A percentile compares a stretch with the other conserved stretches of the same genome.
phyloP scores from a whole-genome alignment of 1,284 basidiomycete species.

The Anthracocystis walkeri region DNA sequence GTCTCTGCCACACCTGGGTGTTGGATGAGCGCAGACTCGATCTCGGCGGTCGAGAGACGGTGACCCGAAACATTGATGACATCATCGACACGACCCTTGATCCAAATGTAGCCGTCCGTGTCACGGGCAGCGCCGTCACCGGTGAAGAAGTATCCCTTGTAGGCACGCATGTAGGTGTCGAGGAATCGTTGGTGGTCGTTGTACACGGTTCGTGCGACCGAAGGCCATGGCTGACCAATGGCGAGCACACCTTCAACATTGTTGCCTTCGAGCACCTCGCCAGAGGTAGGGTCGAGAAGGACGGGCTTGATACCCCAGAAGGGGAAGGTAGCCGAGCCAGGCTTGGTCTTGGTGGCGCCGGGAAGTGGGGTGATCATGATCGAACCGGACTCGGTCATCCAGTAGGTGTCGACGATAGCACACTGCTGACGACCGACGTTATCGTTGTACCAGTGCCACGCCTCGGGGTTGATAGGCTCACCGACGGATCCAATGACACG shows the following conservation, averaged over 20 bases:
- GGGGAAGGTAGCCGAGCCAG: constrained; percentile 93
- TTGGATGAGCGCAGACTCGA: constrained; percentile 92
- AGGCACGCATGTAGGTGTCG: constrained; percentile 89
- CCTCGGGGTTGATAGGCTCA: constrained; percentile 99
- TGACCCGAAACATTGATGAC: constrained; percentile 81
- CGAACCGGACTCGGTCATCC: constrained; percentile 95
- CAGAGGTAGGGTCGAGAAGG: constrained; percentile 85
- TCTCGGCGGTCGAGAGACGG: constrained; percentile 95
- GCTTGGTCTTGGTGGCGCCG: constrained; percentile 93
- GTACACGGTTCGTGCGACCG: constrained; percentile 93
- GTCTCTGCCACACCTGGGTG: constrained; percentile 96
- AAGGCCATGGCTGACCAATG: constrained; percentile 90
- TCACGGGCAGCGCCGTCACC: constrained; percentile 96
- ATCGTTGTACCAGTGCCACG: constrained; percentile 99
- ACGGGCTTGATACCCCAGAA: constrained; percentile 95
- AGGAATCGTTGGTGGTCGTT: constrained; percentile 90
- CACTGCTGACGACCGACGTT: constrained; percentile 89
- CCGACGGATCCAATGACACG: constrained; percentile 93
- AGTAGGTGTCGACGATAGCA: constrained; percentile 84
- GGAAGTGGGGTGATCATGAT: constrained; percentile 96
- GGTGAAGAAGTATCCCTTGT: constrained; percentile 84
- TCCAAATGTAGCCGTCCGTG: constrained; percentile 88
- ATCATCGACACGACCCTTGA: constrained; percentile 97
- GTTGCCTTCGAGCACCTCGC: constrained; percentile 82
- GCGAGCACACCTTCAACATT: constrained; percentile 91